These are phyloP conservation scores for Oryza brachyantha DNA, from an alignment of 176 grass and related monocot species.

Conservation along the genomic window DNA sequence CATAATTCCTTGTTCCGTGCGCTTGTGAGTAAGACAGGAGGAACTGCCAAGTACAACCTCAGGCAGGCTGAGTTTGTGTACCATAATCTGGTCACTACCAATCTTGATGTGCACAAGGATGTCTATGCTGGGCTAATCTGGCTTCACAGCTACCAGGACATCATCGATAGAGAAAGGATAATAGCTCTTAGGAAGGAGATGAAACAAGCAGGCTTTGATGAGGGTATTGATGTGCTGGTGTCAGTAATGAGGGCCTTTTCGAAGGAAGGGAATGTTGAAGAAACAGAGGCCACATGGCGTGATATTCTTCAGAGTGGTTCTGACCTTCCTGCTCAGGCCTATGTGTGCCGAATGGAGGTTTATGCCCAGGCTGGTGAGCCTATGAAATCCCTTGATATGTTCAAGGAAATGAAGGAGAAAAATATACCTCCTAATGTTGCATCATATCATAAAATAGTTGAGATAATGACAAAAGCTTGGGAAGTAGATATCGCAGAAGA, in stretches of 20 bases:
- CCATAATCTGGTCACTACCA: slow-evolving; percentile 76
- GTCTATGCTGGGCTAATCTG: slow-evolving; percentile 84
- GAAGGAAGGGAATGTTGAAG: slow-evolving; percentile 78
- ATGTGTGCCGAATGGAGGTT: slow-evolving; percentile 89
- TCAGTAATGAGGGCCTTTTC: slow-evolving; percentile 88
- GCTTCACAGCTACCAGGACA: slow-evolving; percentile 97
- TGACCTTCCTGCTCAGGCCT: slow-evolving; percentile 66
- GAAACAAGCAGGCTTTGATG: slow-evolving; percentile 54
- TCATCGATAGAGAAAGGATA: slow-evolving; percentile 76
- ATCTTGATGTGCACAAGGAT: slow-evolving; percentile 69
- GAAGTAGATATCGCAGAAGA: slow-evolving; percentile 60
- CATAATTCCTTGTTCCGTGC: slow-evolving; percentile 86
- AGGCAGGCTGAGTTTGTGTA: slow-evolving; percentile 86
- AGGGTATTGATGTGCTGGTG: slow-evolving; percentile 74
- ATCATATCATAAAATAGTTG: slow-evolving; percentile 93
- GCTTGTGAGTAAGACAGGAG: slow-evolving; percentile 70
- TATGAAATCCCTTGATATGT: slow-evolving; percentile 88
- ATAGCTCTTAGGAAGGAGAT: slow-evolving; percentile 69
- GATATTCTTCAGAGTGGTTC: slow-evolving; percentile 56
- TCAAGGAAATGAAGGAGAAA: slow-evolving; percentile 74
- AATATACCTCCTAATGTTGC: slow-evolving; percentile 58
- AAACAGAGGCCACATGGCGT: slow-evolving; percentile 78
- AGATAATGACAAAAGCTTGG: slow-evolving; percentile 62
- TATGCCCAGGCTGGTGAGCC: slow-evolving; percentile 54
- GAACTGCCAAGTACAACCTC: slow-evolving; percentile 74